Evolutionary conservation across 2,329 filamentous ascomycete genomes (phyloP), one percentile per base, ranked within the genome.

Genomic region (Anthostomella pinea): DNA sequence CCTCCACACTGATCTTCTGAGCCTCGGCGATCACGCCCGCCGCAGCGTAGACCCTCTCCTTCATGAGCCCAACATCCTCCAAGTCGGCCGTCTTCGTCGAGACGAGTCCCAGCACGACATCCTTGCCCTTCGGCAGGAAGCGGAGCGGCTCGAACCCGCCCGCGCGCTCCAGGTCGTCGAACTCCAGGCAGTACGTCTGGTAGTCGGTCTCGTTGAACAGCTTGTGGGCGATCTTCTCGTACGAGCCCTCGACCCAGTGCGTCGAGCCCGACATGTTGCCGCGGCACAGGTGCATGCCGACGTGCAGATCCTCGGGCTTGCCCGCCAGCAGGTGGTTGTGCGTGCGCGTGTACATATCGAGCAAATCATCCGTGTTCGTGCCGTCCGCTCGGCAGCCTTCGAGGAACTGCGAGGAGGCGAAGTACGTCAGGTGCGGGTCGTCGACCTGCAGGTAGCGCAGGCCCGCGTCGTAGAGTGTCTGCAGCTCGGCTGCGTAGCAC

Each of bases 251-350:
- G 15, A 70, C 68, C 61, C 72, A 73, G 52, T 71, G 64, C 34
- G 66, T 67, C 24, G 65, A 69, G 32, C 67, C 65, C 30, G 69
- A 60, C 54, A 72, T 71, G 53, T 75, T 55, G 10, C 59, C 60
- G 8, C 58, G 65, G 64, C 79, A 83, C 27, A 83, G 60, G 55
- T 83, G 79, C 20, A 83, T 72, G n/a, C 79, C 79, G 11, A 79
- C 60, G 46, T 80, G 77, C 64, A 83, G 67, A 45, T 79, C 78
- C 3, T 59, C 53, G 1, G 77, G 75, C 11, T 72, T 66, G 48
- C 66, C 67, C 23, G 63, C 60, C 46, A 80, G 67, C 49, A 73
- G 72, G 52, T 73, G 70, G 53, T 81, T 82, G 64, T 82, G 81
- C 47, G 79, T 72, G 46, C 71, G 68, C 49, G 81, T 72, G 57